Conservation (phyloP, 1,284 basidiomycete species). For the Rhodotorula sp. region DNA sequence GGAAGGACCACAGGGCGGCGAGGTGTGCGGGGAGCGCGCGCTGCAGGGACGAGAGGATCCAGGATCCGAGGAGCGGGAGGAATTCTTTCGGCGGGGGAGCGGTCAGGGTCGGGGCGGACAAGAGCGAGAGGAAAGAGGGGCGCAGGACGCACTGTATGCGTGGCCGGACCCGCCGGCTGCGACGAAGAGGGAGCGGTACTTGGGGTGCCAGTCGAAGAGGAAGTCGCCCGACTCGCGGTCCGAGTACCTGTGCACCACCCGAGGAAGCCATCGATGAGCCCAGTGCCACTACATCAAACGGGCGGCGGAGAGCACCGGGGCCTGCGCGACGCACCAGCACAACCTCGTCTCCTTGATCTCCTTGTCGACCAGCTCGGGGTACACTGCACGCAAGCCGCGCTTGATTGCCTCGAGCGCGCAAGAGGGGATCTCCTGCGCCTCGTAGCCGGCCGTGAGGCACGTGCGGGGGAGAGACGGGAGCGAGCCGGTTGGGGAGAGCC, state of each 20-base stretch:
- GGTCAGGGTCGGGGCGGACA: no score
- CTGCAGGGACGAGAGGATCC: slow-evolving; percentile 9
- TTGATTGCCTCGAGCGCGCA: slow-evolving; percentile 12
- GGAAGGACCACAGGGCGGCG: slow-evolving; percentile 13
- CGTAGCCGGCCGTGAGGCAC: slow-evolving; percentile 22
- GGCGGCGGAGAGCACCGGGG: no score
- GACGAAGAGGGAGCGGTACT: slow-evolving; percentile 23
- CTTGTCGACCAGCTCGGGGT: slow-evolving; percentile 25
- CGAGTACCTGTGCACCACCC: no score
- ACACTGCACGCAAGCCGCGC: slow-evolving; percentile 13
- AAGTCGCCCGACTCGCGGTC: slow-evolving; percentile 36
- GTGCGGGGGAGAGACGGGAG: slow-evolving; percentile 37
- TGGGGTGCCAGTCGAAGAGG: slow-evolving; percentile 36
- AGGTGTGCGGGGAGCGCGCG: not conserved
- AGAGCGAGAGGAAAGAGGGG: not conserved
- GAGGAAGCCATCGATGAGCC: no score
- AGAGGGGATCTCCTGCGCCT: slow-evolving; percentile 26
- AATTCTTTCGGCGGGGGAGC: slow-evolving; percentile 12
- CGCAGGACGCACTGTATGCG: slow-evolving; percentile 20
- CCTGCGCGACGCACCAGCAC: slow-evolving; percentile 35
- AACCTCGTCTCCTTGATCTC: slow-evolving; percentile 23
- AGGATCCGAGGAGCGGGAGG: slow-evolving; percentile 19
- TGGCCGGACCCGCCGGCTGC: slow-evolving; percentile 34
- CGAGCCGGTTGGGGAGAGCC: slow-evolving; percentile 22
- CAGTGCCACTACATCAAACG: no score